phyloP scores from a whole-genome alignment of 306 rosid species.

The Quercus robur region DNA sequence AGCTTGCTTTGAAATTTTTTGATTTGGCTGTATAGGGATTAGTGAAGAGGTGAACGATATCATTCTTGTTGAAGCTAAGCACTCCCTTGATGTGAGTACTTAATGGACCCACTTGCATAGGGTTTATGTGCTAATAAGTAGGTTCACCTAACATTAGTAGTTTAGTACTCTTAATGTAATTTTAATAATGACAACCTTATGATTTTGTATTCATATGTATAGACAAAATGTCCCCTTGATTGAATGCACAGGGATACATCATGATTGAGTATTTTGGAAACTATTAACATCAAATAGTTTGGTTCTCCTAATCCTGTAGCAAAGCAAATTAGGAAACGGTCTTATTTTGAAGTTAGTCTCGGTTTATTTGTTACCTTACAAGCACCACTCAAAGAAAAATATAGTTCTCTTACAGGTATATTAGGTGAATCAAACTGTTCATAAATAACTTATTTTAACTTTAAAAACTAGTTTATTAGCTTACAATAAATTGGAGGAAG shows the following conservation, averaged over 20 bases:
- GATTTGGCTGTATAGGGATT: conserved; percentile 22
- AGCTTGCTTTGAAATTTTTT: conserved; percentile 30
- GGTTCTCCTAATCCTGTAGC: not conserved
- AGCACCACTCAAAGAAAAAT: too few species aligned
- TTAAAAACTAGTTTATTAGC: too few species aligned
- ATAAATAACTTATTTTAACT: not conserved
- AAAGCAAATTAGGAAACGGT: not conserved
- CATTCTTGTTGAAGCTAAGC: conserved; percentile 33
- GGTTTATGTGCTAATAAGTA: conserved; percentile 35
- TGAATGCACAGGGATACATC: conserved; percentile 46
- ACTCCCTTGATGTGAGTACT: conserved; percentile 31
- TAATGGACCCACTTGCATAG: conserved; percentile 43
- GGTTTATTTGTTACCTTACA: too few species aligned
- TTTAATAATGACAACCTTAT: conserved; percentile 33
- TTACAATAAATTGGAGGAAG: not conserved
- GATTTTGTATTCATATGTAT: conserved; percentile 54
- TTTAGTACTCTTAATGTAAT: conserved; percentile 12
- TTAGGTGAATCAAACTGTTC: not conserved
- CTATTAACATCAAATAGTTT: conserved; percentile 5
- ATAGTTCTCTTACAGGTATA: too few species aligned
- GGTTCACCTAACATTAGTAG: conserved; percentile 59
- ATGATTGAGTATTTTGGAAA: conserved; percentile 24
- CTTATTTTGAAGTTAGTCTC: too few species aligned
- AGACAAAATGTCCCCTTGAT: conserved; percentile 72
- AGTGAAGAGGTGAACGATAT: conserved; percentile 30